Base-by-base conservation (phyloP, 371 early-diverging fungal species). In the Blakeslea trispora region DNA sequence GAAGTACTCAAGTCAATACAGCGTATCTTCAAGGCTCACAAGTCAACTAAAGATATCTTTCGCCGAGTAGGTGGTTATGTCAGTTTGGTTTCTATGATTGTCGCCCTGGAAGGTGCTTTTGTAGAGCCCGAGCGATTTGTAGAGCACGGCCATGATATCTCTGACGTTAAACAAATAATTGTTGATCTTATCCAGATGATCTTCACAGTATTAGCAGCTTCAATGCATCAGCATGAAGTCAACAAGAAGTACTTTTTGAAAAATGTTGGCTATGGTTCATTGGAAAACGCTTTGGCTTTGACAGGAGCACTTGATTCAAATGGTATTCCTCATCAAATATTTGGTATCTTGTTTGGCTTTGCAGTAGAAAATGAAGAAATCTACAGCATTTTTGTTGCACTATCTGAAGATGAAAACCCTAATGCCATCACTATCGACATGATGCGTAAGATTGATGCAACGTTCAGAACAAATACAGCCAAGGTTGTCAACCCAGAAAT, bases 311-410 rank as follows among this genome's bases (percentile, higher is more conserved):
- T 88, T 35, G 68, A 66, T 6, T 57, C 62, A 10, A 42, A 59
- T 5, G 72, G 71, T 14, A 63, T 70, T 39, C 66, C 82, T 0
- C 57, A 68, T 10, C 65, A 72, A 21, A 63, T 82, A 37, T 78
- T 88, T 50, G 88, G 88, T 11, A 74, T 84, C 9, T 61, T 89
- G 7, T 79, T 90, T 55, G 81, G 81, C 3, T 83, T 88, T 58
- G 83, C 84, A 5, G 61, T 85, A 11, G 84, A 85, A 28, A 74
- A 84, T 45, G 75, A 74, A 11, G 63, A 56, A 0, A 44, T 84
- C 0, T 53, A 60, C 15, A 66, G 81, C 21, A 54, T 84, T n/a
- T 87, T 88, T 53, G 50, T 69, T 0, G 57, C 28, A 28, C 7
- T 7, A 61, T 0, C 52, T 58, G 17, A 42, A 50, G 32, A 40